Conservation (phyloP, 2,329 filamentous ascomycete genomes). For the Daldinia eschscholtzii region DNA sequence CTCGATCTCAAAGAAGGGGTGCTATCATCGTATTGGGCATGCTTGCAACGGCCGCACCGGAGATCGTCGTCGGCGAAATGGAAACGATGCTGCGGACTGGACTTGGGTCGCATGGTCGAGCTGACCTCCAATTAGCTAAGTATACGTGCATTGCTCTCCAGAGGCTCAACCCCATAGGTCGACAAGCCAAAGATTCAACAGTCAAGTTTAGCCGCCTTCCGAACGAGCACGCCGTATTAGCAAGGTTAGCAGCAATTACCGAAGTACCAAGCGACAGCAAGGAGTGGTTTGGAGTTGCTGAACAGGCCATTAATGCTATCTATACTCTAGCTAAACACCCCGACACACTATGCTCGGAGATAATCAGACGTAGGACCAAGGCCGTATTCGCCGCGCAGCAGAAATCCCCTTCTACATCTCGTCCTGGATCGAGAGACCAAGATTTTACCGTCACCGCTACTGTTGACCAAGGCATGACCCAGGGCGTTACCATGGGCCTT, state of each 20-base stretch:
- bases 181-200: constrained; percentile 79
- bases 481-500: constrained; percentile 50
- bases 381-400: constrained; percentile 74
- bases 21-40: constrained; percentile 97
- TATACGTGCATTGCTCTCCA: constrained; percentile 95
- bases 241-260: constrained; percentile 83
- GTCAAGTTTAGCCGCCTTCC: constrained; percentile 81
- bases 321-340: constrained; percentile 95
- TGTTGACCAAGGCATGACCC: constrained; percentile 54
- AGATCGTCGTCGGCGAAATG: constrained; percentile 94
- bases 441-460: constrained; percentile 52
- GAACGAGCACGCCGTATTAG: constrained; percentile 91
- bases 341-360: constrained; percentile 90
- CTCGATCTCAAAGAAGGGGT: constrained; percentile 87
- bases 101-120: constrained; percentile 81
- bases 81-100: constrained; percentile 94
- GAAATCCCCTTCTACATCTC: constrained; percentile 58
- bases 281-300: constrained; percentile 95
- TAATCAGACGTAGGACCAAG: constrained; percentile 87
- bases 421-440: constrained; percentile 62
- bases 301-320: constrained; percentile 95
- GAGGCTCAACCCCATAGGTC: constrained; percentile 87
- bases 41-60: constrained; percentile 91
- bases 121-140: constrained; percentile 89
- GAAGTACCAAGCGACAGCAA: constrained; percentile 90